These are phyloP conservation scores for Podaxis rugospora DNA, from an alignment of 768 basidiomycete genomes.

Conservation along the genomic window DNA sequence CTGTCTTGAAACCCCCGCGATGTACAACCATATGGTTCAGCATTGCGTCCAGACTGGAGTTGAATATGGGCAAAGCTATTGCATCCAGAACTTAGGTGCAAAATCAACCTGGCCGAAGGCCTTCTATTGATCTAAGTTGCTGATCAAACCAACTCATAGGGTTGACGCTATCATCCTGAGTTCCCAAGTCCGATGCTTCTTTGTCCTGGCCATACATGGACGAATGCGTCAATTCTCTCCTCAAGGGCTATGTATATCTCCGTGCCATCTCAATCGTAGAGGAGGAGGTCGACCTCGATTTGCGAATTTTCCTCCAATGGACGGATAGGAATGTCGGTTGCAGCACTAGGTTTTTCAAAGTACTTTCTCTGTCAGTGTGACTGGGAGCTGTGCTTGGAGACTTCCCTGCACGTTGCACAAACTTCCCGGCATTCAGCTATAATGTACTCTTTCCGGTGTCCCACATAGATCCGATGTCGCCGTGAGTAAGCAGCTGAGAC, in stretches of 20 bases:
- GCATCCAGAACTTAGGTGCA: background rate
- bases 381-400: no score
- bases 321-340: no score
- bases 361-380: no score
- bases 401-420: no score
- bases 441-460: no score
- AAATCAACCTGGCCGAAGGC: no score
- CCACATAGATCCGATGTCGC: no score
- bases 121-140: no score
- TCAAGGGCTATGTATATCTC: background rate
- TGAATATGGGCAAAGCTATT: background rate
- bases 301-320: no score
- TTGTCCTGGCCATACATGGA: background rate
- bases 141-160: background rate
- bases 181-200: background rate
- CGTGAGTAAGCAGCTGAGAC: no score
- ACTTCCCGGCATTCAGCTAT: no score
- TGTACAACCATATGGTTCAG: background rate
- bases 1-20: background rate
- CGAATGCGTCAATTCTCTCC: background rate
- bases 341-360: no score
- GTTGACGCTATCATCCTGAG: background rate
- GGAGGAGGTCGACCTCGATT: background rate
- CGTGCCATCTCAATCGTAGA: background rate
- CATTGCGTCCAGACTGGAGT: background rate